phyloP scores from a whole-genome alignment of 371 early-diverging fungal genomes.

The Rhizopus microsporus region DNA sequence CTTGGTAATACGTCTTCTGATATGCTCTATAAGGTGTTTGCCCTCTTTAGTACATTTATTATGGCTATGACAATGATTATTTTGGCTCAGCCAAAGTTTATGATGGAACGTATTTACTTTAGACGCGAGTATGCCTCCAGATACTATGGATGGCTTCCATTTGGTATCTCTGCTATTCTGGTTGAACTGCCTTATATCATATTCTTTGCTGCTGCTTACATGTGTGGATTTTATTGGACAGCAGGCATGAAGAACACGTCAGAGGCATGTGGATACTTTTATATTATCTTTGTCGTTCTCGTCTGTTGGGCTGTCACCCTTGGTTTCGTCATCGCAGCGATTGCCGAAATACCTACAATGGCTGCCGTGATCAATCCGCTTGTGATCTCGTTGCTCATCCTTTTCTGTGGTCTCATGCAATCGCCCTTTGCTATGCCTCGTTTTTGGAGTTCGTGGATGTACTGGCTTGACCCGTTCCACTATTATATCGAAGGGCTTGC shows the following conservation, averaged over 20 bases:
- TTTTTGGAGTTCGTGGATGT: slow-evolving; percentile 75
- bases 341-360: slow-evolving; percentile 44
- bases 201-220: slow-evolving; percentile 48
- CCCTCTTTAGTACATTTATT: slow-evolving; percentile 65
- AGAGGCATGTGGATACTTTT: slow-evolving; percentile 53
- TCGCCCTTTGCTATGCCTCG: slow-evolving; percentile 57
- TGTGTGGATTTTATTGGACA: slow-evolving; percentile 63
- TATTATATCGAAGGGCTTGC: slow-evolving; percentile 70
- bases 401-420: slow-evolving; percentile 69
- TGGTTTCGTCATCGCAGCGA: slow-evolving; percentile 42
- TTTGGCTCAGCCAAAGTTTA: slow-evolving; percentile 47
- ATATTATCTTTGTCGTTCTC: slow-evolving; percentile 51
- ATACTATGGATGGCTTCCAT: slow-evolving; percentile 66
- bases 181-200: slow-evolving; percentile 57
- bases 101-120: slow-evolving; percentile 64
- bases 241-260: slow-evolving; percentile 50
- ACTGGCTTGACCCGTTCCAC: slow-evolving; percentile 58
- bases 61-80: slow-evolving; percentile 48
- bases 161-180: slow-evolving; percentile 52
- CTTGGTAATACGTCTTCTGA: slow-evolving; percentile 52
- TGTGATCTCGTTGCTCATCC: slow-evolving; percentile 57
- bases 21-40: slow-evolving; percentile 66
- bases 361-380: slow-evolving; percentile 67
- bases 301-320: slow-evolving; percentile 60
- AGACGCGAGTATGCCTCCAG: slow-evolving; percentile 66